These are phyloP conservation scores for Oryza coarctata DNA, from an alignment of 176 grass and related monocot genomes.

Conservation along the genomic window DNA sequence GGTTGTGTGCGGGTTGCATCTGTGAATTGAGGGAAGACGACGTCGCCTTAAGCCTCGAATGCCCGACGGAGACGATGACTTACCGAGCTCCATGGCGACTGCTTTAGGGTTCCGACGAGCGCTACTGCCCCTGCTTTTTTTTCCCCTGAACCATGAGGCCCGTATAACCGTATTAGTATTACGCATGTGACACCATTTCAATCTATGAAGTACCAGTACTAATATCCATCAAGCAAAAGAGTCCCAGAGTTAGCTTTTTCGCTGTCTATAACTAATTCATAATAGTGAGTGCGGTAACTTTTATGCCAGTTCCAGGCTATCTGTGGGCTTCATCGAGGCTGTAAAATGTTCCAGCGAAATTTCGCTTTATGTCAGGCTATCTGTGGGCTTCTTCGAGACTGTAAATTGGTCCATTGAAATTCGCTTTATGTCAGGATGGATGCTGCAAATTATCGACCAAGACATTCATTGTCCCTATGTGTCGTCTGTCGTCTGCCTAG, in stretches of 20 bases:
- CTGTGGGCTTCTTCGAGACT: conserved; percentile 4
- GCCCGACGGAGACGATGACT: background rate
- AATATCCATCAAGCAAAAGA: conserved; percentile 8
- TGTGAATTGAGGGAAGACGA: background rate
- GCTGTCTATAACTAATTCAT: conserved; percentile 32
- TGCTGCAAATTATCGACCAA: conserved; percentile 5
- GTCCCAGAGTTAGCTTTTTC: conserved; percentile 9
- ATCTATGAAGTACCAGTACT: conserved; percentile 4
- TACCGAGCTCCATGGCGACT: background rate
- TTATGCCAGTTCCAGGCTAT: conserved; percentile 28
- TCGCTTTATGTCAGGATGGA: conserved; percentile 11
- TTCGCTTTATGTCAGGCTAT: conserved; percentile 31
- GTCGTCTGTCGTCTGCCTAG: background rate
- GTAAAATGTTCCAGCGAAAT: conserved; percentile 20
- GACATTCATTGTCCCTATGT: background rate
- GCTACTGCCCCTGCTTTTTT: background rate
- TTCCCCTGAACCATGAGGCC: background rate
- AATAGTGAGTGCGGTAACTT: conserved; percentile 28
- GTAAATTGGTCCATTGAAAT: conserved; percentile 7
- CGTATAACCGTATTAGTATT: conserved; percentile 26
- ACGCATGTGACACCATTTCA: background rate
- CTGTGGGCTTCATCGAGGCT: conserved; percentile 12
- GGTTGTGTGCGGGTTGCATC: background rate
- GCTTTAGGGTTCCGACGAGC: background rate
- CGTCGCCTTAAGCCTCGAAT: background rate